These are phyloP conservation scores for Aspergillus nomiae DNA, from an alignment of 2,329 filamentous ascomycete genomes.

Conservation along the genomic window DNA sequence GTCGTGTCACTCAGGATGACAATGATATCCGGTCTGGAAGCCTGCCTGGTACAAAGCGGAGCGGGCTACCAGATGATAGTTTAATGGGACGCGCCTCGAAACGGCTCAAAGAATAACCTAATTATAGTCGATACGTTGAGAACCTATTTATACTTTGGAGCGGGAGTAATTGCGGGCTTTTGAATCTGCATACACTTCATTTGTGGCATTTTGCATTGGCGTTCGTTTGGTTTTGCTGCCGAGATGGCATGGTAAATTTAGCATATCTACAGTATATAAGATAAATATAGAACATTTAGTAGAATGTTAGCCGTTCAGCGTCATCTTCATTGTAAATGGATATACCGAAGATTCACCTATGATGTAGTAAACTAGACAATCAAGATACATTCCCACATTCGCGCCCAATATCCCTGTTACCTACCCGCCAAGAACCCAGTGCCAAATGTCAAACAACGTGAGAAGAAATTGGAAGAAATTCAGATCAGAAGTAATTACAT, in stretches of 20 bases:
- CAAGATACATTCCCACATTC: background rate
- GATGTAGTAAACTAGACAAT: background rate
- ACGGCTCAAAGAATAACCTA: conserved; percentile 53
- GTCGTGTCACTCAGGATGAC: conserved; percentile 89
- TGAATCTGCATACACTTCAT: background rate
- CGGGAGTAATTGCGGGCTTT: background rate
- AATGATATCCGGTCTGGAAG: conserved; percentile 93
- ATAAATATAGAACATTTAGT: background rate
- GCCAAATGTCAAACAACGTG: background rate
- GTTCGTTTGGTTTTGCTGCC: background rate
- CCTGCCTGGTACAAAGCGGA: conserved; percentile 86
- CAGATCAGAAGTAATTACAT: background rate
- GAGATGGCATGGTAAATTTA: background rate
- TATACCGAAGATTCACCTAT: background rate
- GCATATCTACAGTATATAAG: background rate
- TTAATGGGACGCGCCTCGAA: conserved; percentile 61
- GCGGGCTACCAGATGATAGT: conserved; percentile 78
- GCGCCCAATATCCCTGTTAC: background rate
- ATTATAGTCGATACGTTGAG: background rate
- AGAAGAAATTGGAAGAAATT: background rate
- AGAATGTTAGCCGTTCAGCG: background rate
- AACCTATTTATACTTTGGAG: background rate
- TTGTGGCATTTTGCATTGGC: background rate
- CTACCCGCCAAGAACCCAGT: background rate
- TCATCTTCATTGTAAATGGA: background rate